Percentiles rank a stretch among this genome's conserved stretches.
These are phyloP conservation scores for Boletus reticuloceps DNA, from an alignment of 768 basidiomycete genomes.

Conservation along the genomic window DNA sequence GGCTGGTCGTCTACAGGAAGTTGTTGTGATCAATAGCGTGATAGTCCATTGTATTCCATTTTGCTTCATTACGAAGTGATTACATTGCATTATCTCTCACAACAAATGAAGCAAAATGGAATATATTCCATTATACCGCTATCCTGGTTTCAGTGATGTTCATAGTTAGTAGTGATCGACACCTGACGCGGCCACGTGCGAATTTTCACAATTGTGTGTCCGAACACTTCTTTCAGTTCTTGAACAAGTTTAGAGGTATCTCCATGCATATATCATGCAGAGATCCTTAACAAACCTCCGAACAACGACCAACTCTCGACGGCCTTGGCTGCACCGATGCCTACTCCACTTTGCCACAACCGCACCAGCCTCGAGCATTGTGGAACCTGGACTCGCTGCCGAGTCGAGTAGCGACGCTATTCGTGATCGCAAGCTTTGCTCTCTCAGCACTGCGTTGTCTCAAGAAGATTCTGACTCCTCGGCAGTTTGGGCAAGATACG, in stretches of 20 bases:
- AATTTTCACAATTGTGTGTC: constrained; percentile 7
- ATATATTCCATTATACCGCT: too few species aligned
- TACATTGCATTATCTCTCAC: too few species aligned
- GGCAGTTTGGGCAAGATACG: constrained; percentile 65
- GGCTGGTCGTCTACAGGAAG: constrained; percentile 40
- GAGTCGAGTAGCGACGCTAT: constrained; percentile 8
- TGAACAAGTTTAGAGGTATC: not conserved
- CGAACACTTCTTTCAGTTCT: not conserved
- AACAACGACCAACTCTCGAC: constrained; percentile 7
- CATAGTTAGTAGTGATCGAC: not conserved
- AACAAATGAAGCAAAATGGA: too few species aligned
- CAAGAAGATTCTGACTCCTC: constrained; percentile 38
- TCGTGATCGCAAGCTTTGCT: constrained; percentile 26
- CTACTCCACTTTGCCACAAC: constrained; percentile 10
- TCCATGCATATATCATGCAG: constrained; percentile 23
- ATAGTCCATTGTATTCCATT: too few species aligned
- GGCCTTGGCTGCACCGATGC: constrained; percentile 4
- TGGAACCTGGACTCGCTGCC: constrained; percentile 2
- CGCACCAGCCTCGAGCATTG: not conserved
- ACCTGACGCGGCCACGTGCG: constrained; percentile 3
- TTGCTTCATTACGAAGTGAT: too few species aligned
- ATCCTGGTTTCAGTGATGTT: too few species aligned
- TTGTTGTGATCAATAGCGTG: too few species aligned
- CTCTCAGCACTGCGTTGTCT: constrained; percentile 30
- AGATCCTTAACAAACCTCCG: constrained; percentile 22